Base-by-base conservation (phyloP, 106 monocot genomes). In the Dactylorhiza incarnata region DNA sequence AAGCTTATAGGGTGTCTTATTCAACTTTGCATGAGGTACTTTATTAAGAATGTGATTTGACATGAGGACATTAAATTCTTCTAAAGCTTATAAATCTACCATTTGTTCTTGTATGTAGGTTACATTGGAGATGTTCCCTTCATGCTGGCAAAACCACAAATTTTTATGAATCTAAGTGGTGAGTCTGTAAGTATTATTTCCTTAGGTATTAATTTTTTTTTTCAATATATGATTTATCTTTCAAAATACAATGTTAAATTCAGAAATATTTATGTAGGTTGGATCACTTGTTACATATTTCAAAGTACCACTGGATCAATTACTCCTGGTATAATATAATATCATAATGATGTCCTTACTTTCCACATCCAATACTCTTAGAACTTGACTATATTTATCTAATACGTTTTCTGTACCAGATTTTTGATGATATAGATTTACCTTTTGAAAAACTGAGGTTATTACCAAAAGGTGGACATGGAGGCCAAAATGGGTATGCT, bases 151-250 rank as follows among this genome's bases (percentile, higher is more conserved):
- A 97, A 97, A 83, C 96, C 96, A 79, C 93, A 93, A 78, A 93
- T 89, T 71, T 97, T 87, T 75, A 97, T 97, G 96, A 97, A 97
- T 85, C 77, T 78, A 68, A 97, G 96, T 78, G 96, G 96, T 86
- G 93, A 91, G 85, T 93, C 96, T 85, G 93, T 97, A 93, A 97
- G 96, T 91, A 84, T 61, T 74, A 72, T 29, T 25, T 63, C 71
- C 63, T 71, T 45, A 22, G 19, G n/a, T n/a, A n/a, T 47, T 72
- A 48, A 51, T 0, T 46, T 17, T 23, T 67, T 37, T 22, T 47
- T 5, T 19, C 4, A 15, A 81, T 52, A 48, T 48, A 12, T 19
- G 5, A 23, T 45, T 77, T 79, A 46, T 78, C 1, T 58, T 69
- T n/a, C n/a, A 49, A 16, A 66, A 71, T 51, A 69, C 22, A 16